Evolutionary conservation across 768 basidiomycete genomes (phyloP), one percentile per base, ranked within the genome.

Genomic region (Leccinum rimulosum): DNA sequence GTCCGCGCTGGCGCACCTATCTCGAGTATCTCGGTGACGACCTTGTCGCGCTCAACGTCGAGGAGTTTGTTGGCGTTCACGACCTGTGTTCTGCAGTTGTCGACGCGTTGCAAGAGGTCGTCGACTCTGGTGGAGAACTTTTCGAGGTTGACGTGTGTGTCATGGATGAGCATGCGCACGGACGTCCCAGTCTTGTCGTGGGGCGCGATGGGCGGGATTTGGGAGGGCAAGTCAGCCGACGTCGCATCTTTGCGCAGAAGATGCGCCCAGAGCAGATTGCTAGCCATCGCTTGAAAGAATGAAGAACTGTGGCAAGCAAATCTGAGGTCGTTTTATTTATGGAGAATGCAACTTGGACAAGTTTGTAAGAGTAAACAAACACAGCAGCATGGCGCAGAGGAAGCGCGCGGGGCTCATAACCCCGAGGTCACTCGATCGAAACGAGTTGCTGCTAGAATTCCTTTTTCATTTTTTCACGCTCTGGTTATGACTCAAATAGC

Each of bases 111-210:
- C 2, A 82, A 71, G 25, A 90, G 76, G n/a, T 72, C 72, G 47
- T 82, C 84, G 14, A 86, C 81, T 31, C 80, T 79, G 7, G 74
- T 74, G 0, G 85, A 82, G 59, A 91, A 90, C 64, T 76, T 82
- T 71, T 91, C 87, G 36, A 91, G 78, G 61, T 85, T 83, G 22
- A 80, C 82, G 57, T 89, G 87, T 1, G 87, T 89, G 67, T 91
- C 89, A 62, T 90, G 83, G 22, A 91, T 74, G 12, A 91, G 78
- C 63, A 90, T 80, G 43, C 88, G 82, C 74, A 86, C 86, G 6
- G 89, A 87, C 3, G 88, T 87, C 12, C 81, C 83, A 10, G 82
- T 80, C 64, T 82, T 89, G 73, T 91, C 88, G 30, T 82, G 64
- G 4, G 88, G 85, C 11, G 76, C 76, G 45, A 77, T 61, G 11